Evolutionary conservation across 1,139 yeast genomes (phyloP).

Genomic region (Debaryomyces psychrophilus): DNA sequence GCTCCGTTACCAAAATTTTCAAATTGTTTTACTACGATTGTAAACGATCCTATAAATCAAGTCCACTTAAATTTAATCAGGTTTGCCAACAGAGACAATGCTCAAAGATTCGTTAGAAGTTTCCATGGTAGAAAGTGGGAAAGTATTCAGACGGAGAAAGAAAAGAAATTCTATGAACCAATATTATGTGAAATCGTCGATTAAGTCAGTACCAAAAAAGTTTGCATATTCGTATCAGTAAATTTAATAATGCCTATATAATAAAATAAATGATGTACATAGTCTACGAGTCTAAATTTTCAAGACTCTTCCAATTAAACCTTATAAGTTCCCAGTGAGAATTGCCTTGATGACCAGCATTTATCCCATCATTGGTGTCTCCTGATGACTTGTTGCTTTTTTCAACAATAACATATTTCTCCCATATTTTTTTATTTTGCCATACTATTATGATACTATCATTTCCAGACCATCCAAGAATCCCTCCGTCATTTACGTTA

Average conservation of each 20-base stretch:
- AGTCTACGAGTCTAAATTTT: conserved; percentile 17
- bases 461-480: conserved; percentile 78
- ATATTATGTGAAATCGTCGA: conserved; percentile 42
- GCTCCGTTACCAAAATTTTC: conserved; percentile 20
- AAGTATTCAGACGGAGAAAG: conserved; percentile 29
- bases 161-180: conserved; percentile 40
- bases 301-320: conserved; percentile 78
- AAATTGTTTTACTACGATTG: conserved; percentile 27
- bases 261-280: neutral
- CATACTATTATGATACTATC: conserved; percentile 70
- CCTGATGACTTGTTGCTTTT: conserved; percentile 10
- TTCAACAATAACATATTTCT: conserved; percentile 72
- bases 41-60: conserved; percentile 33
- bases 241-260: neutral
- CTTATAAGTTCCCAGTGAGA: conserved; percentile 62
- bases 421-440: conserved; percentile 79
- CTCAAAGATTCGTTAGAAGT: conserved; percentile 56
- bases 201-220: conserved; percentile 14
- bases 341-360: conserved; percentile 1
- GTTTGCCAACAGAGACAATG: conserved; percentile 52
- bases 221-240: neutral
- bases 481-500: conserved; percentile 55
- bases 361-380: conserved; percentile 1
- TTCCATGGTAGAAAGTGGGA: conserved; percentile 55
- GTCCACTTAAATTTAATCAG: conserved; percentile 40